Evolutionary conservation across 768 basidiomycete species (phyloP).

Genomic region (Lactarius sanguifluus): DNA sequence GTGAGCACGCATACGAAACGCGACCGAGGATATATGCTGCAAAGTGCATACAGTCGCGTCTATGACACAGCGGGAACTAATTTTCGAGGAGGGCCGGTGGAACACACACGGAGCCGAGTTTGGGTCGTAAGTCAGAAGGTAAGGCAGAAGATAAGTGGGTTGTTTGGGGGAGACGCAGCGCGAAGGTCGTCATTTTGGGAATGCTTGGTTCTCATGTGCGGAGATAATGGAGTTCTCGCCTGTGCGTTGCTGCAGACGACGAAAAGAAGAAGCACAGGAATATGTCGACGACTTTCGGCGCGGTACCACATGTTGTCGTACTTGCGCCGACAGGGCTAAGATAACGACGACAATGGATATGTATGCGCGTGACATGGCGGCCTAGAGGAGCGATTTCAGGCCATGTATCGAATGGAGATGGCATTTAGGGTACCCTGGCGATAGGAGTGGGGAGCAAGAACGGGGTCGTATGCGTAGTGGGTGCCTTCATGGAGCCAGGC

Average conservation of each 20-base stretch:
- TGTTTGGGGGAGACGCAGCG: background rate
- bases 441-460: conserved; percentile 1
- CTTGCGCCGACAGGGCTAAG: background rate
- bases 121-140: background rate
- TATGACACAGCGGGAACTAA: background rate
- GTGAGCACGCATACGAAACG: conserved; percentile 6
- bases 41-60: background rate
- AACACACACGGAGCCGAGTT: background rate
- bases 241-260: background rate
- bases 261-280: background rate
- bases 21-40: conserved; percentile 6
- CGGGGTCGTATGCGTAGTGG: background rate
- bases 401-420: background rate
- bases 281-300: background rate
- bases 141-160: background rate
- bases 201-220: background rate
- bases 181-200: background rate
- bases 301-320: background rate
- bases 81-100: background rate
- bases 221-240: background rate
- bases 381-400: background rate
- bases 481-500: background rate
- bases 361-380: background rate
- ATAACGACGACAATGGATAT: background rate
- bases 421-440: conserved; percentile 21